These are phyloP conservation scores for Myxozyma neotropica DNA, from an alignment of 805 yeast genomes.

Conservation along the genomic window DNA sequence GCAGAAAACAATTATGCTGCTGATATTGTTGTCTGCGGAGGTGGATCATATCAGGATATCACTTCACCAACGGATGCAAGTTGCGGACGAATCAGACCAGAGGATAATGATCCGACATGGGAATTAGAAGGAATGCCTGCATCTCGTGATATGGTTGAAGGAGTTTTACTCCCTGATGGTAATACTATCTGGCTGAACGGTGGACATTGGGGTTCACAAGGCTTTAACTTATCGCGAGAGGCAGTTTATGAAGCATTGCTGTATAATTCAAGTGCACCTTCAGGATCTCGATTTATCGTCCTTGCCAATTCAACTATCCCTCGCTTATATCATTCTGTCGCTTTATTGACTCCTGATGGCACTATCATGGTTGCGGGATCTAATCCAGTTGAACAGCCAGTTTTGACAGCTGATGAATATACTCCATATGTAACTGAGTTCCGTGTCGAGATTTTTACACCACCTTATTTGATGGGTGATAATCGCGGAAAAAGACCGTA, in stretches of 20 bases:
- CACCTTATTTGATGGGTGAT: constrained; percentile 29
- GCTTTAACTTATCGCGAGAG: constrained; percentile 27
- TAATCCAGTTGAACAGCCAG: constrained; percentile 31
- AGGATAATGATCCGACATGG: constrained; percentile 26
- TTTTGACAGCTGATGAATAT: constrained; percentile 20
- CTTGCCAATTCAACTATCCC: constrained; percentile 29
- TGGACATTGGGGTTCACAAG: constrained; percentile 26
- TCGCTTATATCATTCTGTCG: constrained; percentile 29
- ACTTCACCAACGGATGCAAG: constrained; percentile 31
- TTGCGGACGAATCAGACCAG: constrained; percentile 30
- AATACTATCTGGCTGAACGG: constrained; percentile 28
- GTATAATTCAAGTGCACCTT: constrained; percentile 13
- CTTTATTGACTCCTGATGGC: constrained; percentile 25
- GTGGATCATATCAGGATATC: constrained; percentile 31
- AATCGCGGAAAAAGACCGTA: constrained; percentile 21
- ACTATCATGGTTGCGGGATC: constrained; percentile 31
- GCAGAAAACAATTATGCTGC: constrained; percentile 19
- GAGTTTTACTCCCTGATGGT: constrained; percentile 28
- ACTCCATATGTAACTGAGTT: constrained; percentile 32
- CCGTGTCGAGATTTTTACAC: constrained; percentile 31
- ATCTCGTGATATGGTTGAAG: constrained; percentile 28
- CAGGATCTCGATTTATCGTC: constrained; percentile 18
- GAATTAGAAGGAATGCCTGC: constrained; percentile 30
- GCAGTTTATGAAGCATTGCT: constrained; percentile 24
- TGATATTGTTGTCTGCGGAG: constrained; percentile 30